Percentiles rank a stretch among this genome's conserved stretches.
phyloP scores from a whole-genome alignment of 2,329 filamentous ascomycete genomes.

The Chrysoporthe austroafricana region DNA sequence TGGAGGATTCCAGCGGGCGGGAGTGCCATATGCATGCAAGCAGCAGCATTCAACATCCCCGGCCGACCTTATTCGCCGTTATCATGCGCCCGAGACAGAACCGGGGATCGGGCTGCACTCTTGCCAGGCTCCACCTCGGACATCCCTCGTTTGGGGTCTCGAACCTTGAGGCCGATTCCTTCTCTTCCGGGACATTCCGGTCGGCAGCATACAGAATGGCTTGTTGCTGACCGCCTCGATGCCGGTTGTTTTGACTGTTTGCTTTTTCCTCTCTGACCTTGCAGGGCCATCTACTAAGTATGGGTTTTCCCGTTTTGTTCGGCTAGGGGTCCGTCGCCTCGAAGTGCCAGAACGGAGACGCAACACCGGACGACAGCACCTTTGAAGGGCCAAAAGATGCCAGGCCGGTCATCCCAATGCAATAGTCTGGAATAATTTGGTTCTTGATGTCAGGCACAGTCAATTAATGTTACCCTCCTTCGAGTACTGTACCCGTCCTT shows the following conservation, averaged over 20 bases:
- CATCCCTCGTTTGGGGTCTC: conserved; percentile 18
- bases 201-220: conserved; percentile 5
- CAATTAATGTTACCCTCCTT: conserved; percentile 18
- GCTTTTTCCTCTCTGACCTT: conserved; percentile 12
- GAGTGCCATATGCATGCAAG: conserved; percentile 24
- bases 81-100: conserved; percentile 25
- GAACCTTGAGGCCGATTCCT: conserved; percentile 4
- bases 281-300: not conserved
- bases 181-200: conserved; percentile 4
- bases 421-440: conserved; percentile 3
- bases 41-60: conserved; percentile 21
- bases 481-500: conserved; percentile 17
- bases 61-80: conserved; percentile 19
- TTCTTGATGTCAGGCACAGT: conserved; percentile 21
- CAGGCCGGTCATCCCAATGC: conserved; percentile 4
- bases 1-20: conserved; percentile 14
- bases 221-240: conserved; percentile 9
- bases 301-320: conserved; percentile 11
- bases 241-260: conserved; percentile 14
- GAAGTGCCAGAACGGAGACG: conserved; percentile 1
- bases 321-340: conserved; percentile 7
- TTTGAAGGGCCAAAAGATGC: conserved; percentile 6
- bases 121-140: conserved; percentile 18
- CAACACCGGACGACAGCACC: conserved; percentile 2
- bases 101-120: conserved; percentile 25